Evolutionary conservation across 176 grass and related monocot genomes (phyloP).

Genomic region (Oryza brachyantha): DNA sequence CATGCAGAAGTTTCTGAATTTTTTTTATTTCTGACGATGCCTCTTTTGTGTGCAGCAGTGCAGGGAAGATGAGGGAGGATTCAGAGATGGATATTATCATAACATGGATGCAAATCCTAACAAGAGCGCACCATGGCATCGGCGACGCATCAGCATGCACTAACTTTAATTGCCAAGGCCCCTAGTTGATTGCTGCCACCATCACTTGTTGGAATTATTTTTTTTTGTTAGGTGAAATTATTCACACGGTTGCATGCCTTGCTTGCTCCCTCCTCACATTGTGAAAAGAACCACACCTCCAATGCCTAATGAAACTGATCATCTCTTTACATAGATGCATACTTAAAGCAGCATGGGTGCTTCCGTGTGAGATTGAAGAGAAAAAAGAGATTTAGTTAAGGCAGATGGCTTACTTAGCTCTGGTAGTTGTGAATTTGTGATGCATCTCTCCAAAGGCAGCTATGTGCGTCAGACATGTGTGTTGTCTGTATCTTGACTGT

Average conservation of each 20-base stretch:
- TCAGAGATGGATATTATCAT: neutral
- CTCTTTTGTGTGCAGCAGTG: conserved; percentile 19
- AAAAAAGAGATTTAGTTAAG: neutral
- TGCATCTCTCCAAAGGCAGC: neutral
- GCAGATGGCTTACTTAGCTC: neutral
- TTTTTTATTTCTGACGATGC: conserved; percentile 1
- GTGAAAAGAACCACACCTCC: conserved; percentile 11
- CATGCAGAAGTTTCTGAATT: conserved; percentile 25
- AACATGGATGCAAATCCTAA: conserved; percentile 44
- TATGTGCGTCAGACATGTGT: neutral
- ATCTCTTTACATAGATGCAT: conserved; percentile 3
- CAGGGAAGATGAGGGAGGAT: neutral
- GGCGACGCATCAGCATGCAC: conserved; percentile 47
- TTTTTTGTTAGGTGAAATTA: conserved; percentile 6
- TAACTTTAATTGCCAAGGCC: conserved; percentile 25
- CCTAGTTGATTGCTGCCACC: conserved; percentile 9
- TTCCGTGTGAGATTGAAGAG: neutral
- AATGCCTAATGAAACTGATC: neutral
- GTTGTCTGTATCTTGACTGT: neutral
- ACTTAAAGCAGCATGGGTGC: conserved; percentile 4
- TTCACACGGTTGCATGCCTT: neutral
- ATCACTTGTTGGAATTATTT: conserved; percentile 12
- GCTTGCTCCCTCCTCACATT: neutral
- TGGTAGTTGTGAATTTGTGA: conserved; percentile 23
- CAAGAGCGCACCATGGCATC: conserved; percentile 40